These are phyloP conservation scores for Setaria italica DNA, from an alignment of 202 grass and related monocot genomes.

Conservation along the genomic window DNA sequence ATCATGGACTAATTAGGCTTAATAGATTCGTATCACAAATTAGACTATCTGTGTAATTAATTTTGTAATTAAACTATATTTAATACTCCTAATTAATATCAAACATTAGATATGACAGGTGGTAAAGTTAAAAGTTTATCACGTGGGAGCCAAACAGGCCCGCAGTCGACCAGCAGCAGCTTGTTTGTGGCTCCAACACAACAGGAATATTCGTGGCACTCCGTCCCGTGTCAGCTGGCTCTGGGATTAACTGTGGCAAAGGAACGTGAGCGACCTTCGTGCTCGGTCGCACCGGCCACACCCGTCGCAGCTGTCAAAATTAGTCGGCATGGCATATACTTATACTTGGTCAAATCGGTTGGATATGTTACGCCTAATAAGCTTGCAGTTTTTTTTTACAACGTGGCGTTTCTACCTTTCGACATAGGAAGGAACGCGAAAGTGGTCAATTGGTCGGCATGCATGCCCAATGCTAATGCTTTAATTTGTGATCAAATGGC, in stretches of 20 bases:
- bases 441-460: neutral
- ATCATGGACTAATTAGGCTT: neutral
- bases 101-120: no score
- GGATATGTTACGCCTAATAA: neutral
- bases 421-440: neutral
- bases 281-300: neutral
- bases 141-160: no score
- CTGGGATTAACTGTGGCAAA: neutral
- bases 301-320: neutral
- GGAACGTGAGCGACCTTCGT: neutral
- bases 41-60: no score
- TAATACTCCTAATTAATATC: no score
- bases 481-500: neutral
- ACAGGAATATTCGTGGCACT: slow-evolving; percentile 18
- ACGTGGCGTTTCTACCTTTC: neutral
- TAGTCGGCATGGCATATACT: neutral
- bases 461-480: neutral
- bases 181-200: no score
- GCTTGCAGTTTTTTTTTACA: neutral
- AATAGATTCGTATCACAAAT: no score
- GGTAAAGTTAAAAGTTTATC: no score
- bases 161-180: no score
- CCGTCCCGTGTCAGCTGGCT: neutral
- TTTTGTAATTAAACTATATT: no score
- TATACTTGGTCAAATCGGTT: neutral